Evolutionary conservation across 129 eudicot species (phyloP).

Genomic region (Deinandra increscens): DNA sequence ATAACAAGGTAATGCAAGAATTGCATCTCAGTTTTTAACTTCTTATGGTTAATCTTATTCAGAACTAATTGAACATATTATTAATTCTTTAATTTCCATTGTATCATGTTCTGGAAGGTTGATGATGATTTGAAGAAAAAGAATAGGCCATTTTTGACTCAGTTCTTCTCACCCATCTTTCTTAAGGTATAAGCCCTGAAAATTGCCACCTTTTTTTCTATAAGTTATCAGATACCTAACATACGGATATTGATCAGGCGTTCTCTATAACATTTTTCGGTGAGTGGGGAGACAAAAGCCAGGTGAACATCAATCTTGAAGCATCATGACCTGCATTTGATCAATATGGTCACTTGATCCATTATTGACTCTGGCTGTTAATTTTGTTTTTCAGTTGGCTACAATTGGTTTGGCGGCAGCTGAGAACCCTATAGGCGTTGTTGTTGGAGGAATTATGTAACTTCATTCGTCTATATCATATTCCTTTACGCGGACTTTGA

Average conservation of each 20-base stretch:
- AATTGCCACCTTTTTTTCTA: not conserved
- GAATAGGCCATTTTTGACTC: conserved; percentile 61
- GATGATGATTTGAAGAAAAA: conserved; percentile 68
- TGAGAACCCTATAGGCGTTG: conserved; percentile 89
- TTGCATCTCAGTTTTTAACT: not conserved
- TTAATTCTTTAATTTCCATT: no score
- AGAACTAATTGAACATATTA: not conserved
- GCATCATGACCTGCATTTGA: not conserved
- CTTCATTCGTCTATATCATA: conserved; percentile 15
- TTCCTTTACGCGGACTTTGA: not conserved
- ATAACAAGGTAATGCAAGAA: conserved; percentile 48
- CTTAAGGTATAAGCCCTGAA: conserved; percentile 46
- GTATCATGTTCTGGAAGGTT: conserved; percentile 32
- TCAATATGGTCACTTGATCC: not conserved
- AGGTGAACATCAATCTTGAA: conserved; percentile 45
- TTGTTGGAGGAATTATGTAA: conserved; percentile 85
- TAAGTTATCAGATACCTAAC: not conserved
- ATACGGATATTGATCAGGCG: conserved; percentile 42
- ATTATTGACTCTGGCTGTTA: conserved; percentile 3
- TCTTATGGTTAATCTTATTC: not conserved
- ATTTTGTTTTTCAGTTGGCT: conserved; percentile 59
- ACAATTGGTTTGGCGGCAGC: conserved; percentile 96
- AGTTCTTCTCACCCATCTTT: conserved; percentile 77
- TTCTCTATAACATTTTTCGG: conserved; percentile 89
- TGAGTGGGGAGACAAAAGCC: conserved; percentile 96